Conservation (phyloP, 345 rosid genomes). For the Moringa oleifera region DNA sequence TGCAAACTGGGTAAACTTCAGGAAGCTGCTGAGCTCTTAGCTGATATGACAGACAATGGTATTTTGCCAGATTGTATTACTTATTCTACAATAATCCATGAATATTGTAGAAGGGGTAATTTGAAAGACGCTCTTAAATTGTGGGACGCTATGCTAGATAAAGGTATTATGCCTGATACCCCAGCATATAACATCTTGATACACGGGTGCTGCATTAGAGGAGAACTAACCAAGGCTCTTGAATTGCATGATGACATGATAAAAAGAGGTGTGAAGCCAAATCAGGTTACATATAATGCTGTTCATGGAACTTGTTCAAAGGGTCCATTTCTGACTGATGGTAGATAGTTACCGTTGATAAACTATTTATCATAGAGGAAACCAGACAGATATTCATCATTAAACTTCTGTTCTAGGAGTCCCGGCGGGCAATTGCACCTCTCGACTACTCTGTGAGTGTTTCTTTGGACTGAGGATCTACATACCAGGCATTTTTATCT, state of each 20-base stretch:
- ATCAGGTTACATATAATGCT: constrained; percentile 12
- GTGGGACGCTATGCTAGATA: constrained; percentile 66
- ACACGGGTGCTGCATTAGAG: constrained; percentile 57
- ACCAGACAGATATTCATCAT: background rate
- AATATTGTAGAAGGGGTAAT: constrained; percentile 51
- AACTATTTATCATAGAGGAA: background rate
- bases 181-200: constrained; percentile 66
- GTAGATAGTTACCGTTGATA: background rate
- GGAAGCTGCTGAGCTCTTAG: constrained; percentile 54
- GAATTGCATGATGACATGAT: constrained; percentile 71
- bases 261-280: constrained; percentile 46
- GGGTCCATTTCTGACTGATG: background rate
- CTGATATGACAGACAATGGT: constrained; percentile 49
- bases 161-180: constrained; percentile 65
- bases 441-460: no score
- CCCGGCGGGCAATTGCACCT: no score
- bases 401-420: no score
- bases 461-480: no score
- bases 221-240: constrained; percentile 50
- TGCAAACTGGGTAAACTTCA: constrained; percentile 63
- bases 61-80: constrained; percentile 79
- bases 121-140: constrained; percentile 53
- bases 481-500: background rate
- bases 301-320: constrained; percentile 1
- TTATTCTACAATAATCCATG: constrained; percentile 71